A percentile compares a stretch with the other conserved stretches of the same genome.
phyloP scores from a whole-genome alignment of 2,329 filamentous ascomycete genomes.

The Aspergillus fructus region DNA sequence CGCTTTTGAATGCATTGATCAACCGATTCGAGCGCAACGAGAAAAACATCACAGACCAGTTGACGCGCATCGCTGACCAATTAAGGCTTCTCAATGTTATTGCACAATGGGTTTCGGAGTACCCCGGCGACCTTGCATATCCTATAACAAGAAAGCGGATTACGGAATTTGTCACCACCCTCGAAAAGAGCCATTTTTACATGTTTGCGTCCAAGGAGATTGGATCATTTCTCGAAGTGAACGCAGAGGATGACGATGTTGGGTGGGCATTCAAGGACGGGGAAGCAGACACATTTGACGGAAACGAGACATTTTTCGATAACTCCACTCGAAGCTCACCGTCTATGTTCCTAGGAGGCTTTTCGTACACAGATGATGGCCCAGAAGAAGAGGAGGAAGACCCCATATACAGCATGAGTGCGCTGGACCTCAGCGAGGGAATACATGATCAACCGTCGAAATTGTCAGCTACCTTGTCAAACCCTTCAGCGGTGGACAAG shows the following conservation, averaged over 20 bases:
- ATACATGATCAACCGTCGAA: constrained; percentile 37
- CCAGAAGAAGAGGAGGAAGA: constrained; percentile 35
- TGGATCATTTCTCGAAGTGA: constrained; percentile 70
- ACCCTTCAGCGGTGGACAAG: constrained; percentile 39
- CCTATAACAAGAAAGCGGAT: constrained; percentile 70
- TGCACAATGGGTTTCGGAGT: constrained; percentile 83
- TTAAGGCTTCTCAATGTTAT: constrained; percentile 80
- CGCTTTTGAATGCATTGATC: constrained; percentile 72
- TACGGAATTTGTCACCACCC: constrained; percentile 69
- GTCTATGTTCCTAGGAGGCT: constrained; percentile 30
- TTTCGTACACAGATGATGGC: constrained; percentile 15
- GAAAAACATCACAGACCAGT: constrained; percentile 67
- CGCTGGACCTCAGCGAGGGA: constrained; percentile 40
- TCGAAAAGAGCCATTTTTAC: constrained; percentile 79
- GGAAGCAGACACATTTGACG: constrained; percentile 48
- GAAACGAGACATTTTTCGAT: constrained; percentile 41
- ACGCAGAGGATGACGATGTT: constrained; percentile 84
- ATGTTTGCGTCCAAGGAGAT: constrained; percentile 84
- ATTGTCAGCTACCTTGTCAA: constrained; percentile 41
- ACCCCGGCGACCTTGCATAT: constrained; percentile 90
- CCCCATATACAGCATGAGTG: constrained; percentile 38
- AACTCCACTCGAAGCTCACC: constrained; percentile 43
- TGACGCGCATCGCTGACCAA: constrained; percentile 77
- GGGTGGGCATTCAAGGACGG: constrained; percentile 87
- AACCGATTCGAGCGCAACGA: constrained; percentile 68